Percentiles rank a stretch among this genome's conserved stretches.
Conservation (phyloP, 345 rosid genomes). For the Ceriops tagal region DNA sequence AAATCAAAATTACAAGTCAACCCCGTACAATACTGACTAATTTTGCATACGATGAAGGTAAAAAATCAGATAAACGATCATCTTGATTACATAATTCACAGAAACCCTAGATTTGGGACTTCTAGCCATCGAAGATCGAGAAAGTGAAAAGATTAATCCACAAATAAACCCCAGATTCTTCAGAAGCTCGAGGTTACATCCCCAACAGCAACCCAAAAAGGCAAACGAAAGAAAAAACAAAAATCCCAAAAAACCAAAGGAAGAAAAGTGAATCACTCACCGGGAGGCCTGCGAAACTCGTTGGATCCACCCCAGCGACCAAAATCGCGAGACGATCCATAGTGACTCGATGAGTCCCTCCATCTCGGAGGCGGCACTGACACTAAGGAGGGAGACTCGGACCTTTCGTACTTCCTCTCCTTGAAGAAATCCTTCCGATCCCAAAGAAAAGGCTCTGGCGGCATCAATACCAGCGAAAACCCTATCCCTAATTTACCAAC, state of each 20-base stretch:
- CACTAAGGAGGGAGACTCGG: slow-evolving; percentile 48
- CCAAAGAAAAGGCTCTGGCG: slow-evolving; percentile 88
- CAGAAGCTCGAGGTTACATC: not conserved
- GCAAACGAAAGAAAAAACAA: not conserved
- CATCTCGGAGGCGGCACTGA: slow-evolving; percentile 55
- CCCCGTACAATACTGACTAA: not conserved
- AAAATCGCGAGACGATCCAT: slow-evolving; percentile 44
- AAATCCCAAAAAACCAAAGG: not conserved
- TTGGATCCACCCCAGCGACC: slow-evolving; percentile 55
- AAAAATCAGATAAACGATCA: not conserved
- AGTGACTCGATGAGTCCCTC: slow-evolving; percentile 62
- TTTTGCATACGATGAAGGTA: not conserved
- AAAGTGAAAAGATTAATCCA: not conserved
- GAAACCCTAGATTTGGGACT: slow-evolving; percentile 2
- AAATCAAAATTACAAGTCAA: not conserved
- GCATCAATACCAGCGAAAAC: slow-evolving; percentile 52
- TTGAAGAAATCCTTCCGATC: slow-evolving; percentile 84
- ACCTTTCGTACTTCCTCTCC: slow-evolving; percentile 86
- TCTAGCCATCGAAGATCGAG: not conserved
- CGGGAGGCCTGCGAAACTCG: slow-evolving; percentile 80
- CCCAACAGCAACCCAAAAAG: not conserved
- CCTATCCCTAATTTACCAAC: slow-evolving; percentile 19
- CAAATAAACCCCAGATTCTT: not conserved
- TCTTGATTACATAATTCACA: not conserved
- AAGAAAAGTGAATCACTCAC: slow-evolving; percentile 25